phyloP scores from a whole-genome alignment of 2,329 filamentous ascomycete genomes.

The Hypoxylon sp. region DNA sequence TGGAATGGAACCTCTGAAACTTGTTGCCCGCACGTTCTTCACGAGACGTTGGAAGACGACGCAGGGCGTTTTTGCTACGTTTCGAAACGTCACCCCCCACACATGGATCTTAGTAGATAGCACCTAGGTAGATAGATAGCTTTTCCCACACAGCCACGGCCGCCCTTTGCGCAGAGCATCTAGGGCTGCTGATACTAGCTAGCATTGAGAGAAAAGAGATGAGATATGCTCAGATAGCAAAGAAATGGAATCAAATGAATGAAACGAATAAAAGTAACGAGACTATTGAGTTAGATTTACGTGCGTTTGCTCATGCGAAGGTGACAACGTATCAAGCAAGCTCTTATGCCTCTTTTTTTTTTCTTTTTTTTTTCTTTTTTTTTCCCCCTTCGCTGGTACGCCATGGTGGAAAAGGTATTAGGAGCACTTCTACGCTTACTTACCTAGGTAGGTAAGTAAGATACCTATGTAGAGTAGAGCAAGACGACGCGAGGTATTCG shows the following conservation, averaged over 20 bases:
- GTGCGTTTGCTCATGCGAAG: not conserved
- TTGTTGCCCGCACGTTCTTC: not conserved
- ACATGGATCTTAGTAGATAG: constrained; percentile 42
- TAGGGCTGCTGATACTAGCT: constrained; percentile 11
- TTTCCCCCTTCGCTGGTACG: no score
- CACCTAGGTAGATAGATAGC: constrained; percentile 40
- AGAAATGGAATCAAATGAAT: constrained; percentile 5
- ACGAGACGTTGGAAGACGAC: not conserved
- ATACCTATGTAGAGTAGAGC: no score
- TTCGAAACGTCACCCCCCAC: constrained; percentile 16
- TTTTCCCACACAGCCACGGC: constrained; percentile 15
- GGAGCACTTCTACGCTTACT: no score
- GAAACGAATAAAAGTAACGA: not conserved
- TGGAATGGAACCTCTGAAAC: constrained; percentile 12
- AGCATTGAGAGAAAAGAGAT: constrained; percentile 2
- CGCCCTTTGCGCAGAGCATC: not conserved
- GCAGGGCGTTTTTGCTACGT: constrained; percentile 32
- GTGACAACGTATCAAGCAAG: no score
- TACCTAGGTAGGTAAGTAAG: no score
- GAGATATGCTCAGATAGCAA: not conserved
- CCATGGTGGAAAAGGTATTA: no score
- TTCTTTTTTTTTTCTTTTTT: no score
- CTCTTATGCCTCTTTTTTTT: no score
- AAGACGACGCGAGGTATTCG: no score
- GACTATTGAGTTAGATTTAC: not conserved